Conservation (phyloP, 441 rosid genomes). For the Eutrema salsugineum region DNA sequence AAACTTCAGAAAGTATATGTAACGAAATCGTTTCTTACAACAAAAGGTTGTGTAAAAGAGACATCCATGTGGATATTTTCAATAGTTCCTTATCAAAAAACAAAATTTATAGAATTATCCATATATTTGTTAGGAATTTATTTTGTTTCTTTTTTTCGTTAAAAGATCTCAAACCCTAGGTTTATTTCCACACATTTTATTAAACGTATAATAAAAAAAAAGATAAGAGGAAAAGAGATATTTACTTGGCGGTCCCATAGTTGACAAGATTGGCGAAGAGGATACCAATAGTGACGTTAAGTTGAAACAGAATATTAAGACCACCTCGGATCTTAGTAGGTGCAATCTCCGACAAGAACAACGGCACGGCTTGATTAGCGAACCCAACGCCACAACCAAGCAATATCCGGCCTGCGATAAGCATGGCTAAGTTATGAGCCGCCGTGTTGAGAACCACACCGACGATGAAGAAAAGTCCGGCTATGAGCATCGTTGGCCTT, state of each 20-base stretch:
- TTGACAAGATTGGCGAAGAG: constrained; percentile 88
- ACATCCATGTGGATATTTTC: background rate
- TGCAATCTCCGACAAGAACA: constrained; percentile 91
- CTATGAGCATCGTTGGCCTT: constrained; percentile 77
- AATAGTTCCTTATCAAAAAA: background rate
- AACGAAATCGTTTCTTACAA: background rate
- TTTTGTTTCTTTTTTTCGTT: background rate
- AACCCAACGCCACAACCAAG: constrained; percentile 96
- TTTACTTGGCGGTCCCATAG: constrained; percentile 84
- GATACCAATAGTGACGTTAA: constrained; percentile 87
- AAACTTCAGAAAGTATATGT: background rate
- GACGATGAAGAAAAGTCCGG: constrained; percentile 67
- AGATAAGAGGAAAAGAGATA: background rate
- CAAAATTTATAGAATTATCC: background rate
- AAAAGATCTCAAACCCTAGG: background rate
- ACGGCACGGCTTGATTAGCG: constrained; percentile 93
- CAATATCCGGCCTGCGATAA: constrained; percentile 76
- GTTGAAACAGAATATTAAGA: constrained; percentile 82
- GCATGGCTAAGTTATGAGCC: constrained; percentile 83
- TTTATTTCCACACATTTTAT: background rate
- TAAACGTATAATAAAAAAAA: background rate
- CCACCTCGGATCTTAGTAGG: constrained; percentile 93
- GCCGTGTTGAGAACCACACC: constrained; percentile 71
- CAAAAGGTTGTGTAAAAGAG: background rate
- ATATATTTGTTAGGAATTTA: background rate